Percentiles rank a stretch among this genome's conserved stretches.
Evolutionary conservation across 805 yeast species (phyloP).

Genomic region (Candida tallmaniae): DNA sequence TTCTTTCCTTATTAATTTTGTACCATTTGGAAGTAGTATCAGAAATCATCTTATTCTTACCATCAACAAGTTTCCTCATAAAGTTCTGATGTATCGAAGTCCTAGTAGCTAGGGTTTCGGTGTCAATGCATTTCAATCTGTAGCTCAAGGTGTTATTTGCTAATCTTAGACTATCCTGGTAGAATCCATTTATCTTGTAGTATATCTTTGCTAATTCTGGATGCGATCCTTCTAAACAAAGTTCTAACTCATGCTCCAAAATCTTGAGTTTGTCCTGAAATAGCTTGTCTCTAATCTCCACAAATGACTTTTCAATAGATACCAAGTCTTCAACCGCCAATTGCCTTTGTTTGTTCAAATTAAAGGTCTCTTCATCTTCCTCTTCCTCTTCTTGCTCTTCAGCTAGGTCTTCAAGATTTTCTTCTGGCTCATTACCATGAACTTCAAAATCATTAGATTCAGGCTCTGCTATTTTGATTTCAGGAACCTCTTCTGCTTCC

Average conservation of each 20-base stretch:
- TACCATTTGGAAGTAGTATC: constrained; percentile 87
- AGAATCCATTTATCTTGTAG: constrained; percentile 64
- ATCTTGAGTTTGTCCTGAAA: constrained; percentile 79
- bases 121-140: constrained; percentile 70
- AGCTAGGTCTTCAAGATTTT: constrained; percentile 12
- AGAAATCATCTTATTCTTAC: constrained; percentile 58
- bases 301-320: constrained; percentile 81
- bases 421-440: constrained; percentile 2
- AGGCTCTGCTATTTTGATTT: not conserved
- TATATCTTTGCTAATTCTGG: constrained; percentile 79
- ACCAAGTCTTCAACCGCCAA: constrained; percentile 71
- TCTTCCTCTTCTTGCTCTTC: constrained; percentile 11
- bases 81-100: constrained; percentile 82
- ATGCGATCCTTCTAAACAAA: constrained; percentile 86
- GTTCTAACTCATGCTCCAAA: constrained; percentile 75
- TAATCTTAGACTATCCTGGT: constrained; percentile 59
- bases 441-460: constrained; percentile 2
- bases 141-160: constrained; percentile 46
- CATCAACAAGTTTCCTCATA: constrained; percentile 61
- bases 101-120: constrained; percentile 75
- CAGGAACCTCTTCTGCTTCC: constrained; percentile 2
- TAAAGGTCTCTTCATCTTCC: constrained; percentile 15
- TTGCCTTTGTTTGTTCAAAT: constrained; percentile 42
- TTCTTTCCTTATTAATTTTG: constrained; percentile 81
- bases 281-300: constrained; percentile 74